These are phyloP conservation scores for Wickerhamiella allomyrinae DNA, from an alignment of 805 yeast genomes.

Conservation along the genomic window DNA sequence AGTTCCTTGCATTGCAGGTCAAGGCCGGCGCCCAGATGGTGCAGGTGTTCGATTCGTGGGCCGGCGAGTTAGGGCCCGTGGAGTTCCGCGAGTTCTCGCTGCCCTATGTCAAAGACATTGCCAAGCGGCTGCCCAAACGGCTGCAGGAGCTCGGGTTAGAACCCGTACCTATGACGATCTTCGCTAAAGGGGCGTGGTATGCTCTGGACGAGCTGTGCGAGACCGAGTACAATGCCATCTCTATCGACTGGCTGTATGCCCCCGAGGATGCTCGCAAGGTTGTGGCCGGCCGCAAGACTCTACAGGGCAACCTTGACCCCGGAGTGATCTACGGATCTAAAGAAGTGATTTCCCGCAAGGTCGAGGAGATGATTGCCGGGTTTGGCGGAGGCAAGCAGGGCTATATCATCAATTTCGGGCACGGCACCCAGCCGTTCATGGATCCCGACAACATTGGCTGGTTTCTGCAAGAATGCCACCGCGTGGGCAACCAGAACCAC, in stretches of 20 bases:
- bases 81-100: constrained; percentile 82
- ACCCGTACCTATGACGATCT: constrained; percentile 70
- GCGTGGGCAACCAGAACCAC: constrained; percentile 36
- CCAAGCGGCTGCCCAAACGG: constrained; percentile 50
- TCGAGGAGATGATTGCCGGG: constrained; percentile 73
- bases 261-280: constrained; percentile 74
- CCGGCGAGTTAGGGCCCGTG: constrained; percentile 83
- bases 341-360: constrained; percentile 66
- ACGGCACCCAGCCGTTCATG: constrained; percentile 97
- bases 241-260: constrained; percentile 81
- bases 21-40: constrained; percentile 97
- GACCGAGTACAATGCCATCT: constrained; percentile 72
- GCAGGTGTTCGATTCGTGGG: constrained; percentile 96
- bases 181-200: constrained; percentile 96
- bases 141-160: constrained; percentile 64
- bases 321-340: constrained; percentile 85
- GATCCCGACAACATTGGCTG: constrained; percentile 77
- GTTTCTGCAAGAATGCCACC: constrained; percentile 78
- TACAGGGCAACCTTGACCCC: constrained; percentile 95
- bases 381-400: constrained; percentile 89
- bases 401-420: constrained; percentile 92
- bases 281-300: constrained; percentile 51
- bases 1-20: constrained; percentile 86
- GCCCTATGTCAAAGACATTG: constrained; percentile 73
- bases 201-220: constrained; percentile 76